Conservation (phyloP, 805 yeast genomes). For the Metschnikowia drakensbergensis region DNA sequence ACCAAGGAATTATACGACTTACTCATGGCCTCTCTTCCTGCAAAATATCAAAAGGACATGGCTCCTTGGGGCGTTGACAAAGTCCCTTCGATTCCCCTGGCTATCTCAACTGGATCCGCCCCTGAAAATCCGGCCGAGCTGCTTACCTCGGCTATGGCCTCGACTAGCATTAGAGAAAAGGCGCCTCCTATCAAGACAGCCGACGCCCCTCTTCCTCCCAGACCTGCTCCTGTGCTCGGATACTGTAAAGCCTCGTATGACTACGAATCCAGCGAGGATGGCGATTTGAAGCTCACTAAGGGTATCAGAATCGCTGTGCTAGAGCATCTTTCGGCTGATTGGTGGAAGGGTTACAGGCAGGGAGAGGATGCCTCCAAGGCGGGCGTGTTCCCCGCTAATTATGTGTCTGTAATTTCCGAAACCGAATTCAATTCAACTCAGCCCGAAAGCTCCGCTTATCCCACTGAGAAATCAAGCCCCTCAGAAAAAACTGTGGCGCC, state of each 20-base stretch:
- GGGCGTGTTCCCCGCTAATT: conserved; percentile 90
- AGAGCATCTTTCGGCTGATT: conserved; percentile 75
- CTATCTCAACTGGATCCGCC: neutral
- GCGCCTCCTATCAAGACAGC: conserved; percentile 8
- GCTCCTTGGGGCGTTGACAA: conserved; percentile 44
- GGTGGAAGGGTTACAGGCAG: conserved; percentile 77
- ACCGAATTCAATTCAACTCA: conserved; percentile 27
- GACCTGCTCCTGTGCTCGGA: conserved; percentile 23
- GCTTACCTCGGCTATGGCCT: conserved; percentile 7
- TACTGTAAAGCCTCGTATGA: conserved; percentile 67
- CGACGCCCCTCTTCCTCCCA: conserved; percentile 15
- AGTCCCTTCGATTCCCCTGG: conserved; percentile 10
- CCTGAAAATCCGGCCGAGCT: neutral
- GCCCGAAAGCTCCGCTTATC: conserved; percentile 17
- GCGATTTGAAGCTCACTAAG: conserved; percentile 58
- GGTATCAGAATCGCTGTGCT: conserved; percentile 70
- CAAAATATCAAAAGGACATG: conserved; percentile 49
- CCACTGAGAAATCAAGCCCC: neutral
- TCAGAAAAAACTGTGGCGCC: neutral
- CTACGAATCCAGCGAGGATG: conserved; percentile 69
- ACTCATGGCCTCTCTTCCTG: conserved; percentile 52
- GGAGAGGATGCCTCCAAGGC: conserved; percentile 39
- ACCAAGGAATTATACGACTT: conserved; percentile 51
- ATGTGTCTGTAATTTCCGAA: conserved; percentile 50
- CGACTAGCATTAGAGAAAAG: conserved; percentile 1